Evolutionary conservation across 495 filamentous ascomycete species (phyloP), one percentile per base, ranked within the genome.

Genomic region (Hypoxylon trugodes): DNA sequence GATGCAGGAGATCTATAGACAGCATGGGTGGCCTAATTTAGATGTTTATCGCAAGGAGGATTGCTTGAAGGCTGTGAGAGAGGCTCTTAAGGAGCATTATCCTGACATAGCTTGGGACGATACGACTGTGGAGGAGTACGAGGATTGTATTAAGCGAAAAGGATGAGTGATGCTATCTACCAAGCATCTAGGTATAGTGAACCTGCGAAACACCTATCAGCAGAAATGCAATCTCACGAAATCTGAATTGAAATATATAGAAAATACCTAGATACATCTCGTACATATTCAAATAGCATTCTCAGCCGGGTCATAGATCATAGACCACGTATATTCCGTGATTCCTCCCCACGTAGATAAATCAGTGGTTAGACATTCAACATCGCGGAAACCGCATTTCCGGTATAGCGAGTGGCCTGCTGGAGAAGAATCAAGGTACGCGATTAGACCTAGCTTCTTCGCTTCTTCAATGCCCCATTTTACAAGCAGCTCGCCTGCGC

Each of bases 351-450:
- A 66, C 28, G 42, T 61, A 40, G 57, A 61, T 13, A 66, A 1
- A 32, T 71, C 66, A 1, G 57, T 19, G 10, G 61, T 46, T 2
- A 60, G 1, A 15, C 9, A 18, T 12, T 69, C 66, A 12, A 74
- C 24, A n/a, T 75, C 73, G 18, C 40, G 58, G 19, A 73, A 75
- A 19, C 71, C 73, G 26, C 50, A 65, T 28, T 58, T 72, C 56
- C 51, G 19, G 16, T 78, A 78, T 6, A 77, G 26, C 7, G 56
- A 33, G 22, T 73, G 66, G 2, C 61, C 67, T 4, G 47, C 51
- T 6, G 46, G 25, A 0, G 70, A 69, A 12, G 74, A 59, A 49
- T 76, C 73, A 5, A 78, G 60, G 38, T 69, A 76, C 1, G 69
- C 59, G 1, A 67, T 58, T 0, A 67, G 9, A 30, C 62, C 56